Evolutionary conservation across 176 grass and related monocot species (phyloP).

Genomic region (Thalia dealbata): DNA sequence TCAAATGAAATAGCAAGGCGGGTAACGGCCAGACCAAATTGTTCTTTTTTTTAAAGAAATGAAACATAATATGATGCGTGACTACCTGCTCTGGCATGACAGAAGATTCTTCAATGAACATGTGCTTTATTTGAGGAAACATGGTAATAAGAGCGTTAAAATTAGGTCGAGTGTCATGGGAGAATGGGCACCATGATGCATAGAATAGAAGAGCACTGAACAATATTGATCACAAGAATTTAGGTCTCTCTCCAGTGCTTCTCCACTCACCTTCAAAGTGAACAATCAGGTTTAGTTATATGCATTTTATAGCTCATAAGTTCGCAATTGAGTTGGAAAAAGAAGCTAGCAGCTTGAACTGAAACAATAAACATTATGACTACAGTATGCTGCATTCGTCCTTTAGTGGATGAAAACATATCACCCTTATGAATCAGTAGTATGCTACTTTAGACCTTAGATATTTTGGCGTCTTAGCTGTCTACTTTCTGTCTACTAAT

Average conservation of each 20-base stretch:
- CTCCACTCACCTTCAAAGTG: slow-evolving; percentile 40
- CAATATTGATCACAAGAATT: slow-evolving; percentile 12
- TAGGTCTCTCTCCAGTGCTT: slow-evolving; percentile 33
- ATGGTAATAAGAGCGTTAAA: slow-evolving; percentile 79
- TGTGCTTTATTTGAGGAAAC: slow-evolving; percentile 76
- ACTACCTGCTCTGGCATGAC: slow-evolving; percentile 42
- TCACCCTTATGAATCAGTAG: too few species aligned
- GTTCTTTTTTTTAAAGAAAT: too few species aligned
- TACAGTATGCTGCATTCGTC: too few species aligned
- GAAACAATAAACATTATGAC: too few species aligned
- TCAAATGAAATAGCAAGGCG: background rate
- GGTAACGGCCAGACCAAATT: background rate
- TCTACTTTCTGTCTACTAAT: too few species aligned
- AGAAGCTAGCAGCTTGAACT: too few species aligned
- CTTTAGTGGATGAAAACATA: too few species aligned
- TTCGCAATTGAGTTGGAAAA: too few species aligned
- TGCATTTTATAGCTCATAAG: too few species aligned
- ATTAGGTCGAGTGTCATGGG: slow-evolving; percentile 31
- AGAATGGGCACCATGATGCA: slow-evolving; percentile 87
- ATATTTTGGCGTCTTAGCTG: too few species aligned
- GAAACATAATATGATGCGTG: background rate
- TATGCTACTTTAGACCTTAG: too few species aligned
- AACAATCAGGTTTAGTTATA: background rate
- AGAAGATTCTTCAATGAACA: slow-evolving; percentile 67
- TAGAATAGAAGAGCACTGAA: slow-evolving; percentile 67